phyloP scores from a whole-genome alignment of 352 stramenopile genomes.

The Phytophthora litchii region DNA sequence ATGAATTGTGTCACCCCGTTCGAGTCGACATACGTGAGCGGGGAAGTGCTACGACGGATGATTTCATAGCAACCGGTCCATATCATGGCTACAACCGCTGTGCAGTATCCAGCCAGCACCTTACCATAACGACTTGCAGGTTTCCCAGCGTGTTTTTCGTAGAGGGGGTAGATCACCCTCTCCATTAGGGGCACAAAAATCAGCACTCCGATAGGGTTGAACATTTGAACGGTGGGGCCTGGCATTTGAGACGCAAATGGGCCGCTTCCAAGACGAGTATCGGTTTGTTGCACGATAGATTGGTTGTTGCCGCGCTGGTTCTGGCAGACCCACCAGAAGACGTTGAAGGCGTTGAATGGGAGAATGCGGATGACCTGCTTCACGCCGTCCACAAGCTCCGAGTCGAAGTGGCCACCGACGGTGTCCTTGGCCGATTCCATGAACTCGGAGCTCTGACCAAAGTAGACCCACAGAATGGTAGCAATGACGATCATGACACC shows the following conservation, averaged over 20 bases:
- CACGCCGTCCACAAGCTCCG: slow-evolving; percentile 49
- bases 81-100: slow-evolving; percentile 45
- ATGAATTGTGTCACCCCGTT: slow-evolving; percentile 29
- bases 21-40: slow-evolving; percentile 28
- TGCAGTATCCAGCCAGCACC: slow-evolving; percentile 38
- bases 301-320: slow-evolving; percentile 74
- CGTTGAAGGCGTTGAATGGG: slow-evolving; percentile 50
- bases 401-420: slow-evolving; percentile 45
- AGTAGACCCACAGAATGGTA: slow-evolving; percentile 48
- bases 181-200: slow-evolving; percentile 47
- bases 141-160: slow-evolving; percentile 47
- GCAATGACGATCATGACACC: slow-evolving; percentile 39
- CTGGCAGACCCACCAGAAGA: slow-evolving; percentile 64
- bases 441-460: slow-evolving; percentile 51
- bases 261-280: slow-evolving; percentile 47
- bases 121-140: slow-evolving; percentile 46
- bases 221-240: slow-evolving; percentile 53
- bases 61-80: slow-evolving; percentile 46
- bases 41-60: slow-evolving; percentile 30
- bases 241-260: slow-evolving; percentile 48
- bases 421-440: slow-evolving; percentile 47
- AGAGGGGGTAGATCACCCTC: slow-evolving; percentile 46
- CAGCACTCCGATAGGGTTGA: slow-evolving; percentile 47
- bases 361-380: slow-evolving; percentile 51
- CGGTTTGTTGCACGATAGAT: slow-evolving; percentile 67